Evolutionary conservation across 1,284 basidiomycete genomes (phyloP).

Genomic region (Phenoliferia sp.): DNA sequence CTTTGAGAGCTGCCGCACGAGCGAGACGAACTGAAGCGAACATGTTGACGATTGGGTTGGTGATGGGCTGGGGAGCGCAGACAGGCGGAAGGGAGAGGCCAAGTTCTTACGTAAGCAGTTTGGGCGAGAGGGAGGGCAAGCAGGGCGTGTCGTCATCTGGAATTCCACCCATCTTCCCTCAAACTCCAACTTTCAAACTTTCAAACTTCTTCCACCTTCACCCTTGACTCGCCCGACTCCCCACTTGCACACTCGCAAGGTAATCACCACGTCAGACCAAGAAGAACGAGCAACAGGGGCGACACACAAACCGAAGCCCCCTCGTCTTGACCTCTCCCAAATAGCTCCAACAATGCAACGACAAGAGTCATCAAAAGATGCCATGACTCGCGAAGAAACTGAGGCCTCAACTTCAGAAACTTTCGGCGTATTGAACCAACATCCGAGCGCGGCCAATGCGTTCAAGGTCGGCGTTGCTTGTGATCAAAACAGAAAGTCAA

Average conservation of each 20-base stretch:
- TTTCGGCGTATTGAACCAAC: constrained; percentile 14
- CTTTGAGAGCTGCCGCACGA: neutral
- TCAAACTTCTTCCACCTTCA: too few relatives aligned
- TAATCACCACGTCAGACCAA: neutral
- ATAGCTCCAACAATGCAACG: neutral
- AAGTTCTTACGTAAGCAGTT: neutral
- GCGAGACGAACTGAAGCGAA: neutral
- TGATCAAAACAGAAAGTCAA: constrained; percentile 72
- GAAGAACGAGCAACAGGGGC: neutral
- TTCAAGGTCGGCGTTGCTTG: constrained; percentile 71
- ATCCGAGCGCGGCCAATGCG: neutral
- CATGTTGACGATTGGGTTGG: neutral
- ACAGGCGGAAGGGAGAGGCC: neutral
- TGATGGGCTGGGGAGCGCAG: neutral
- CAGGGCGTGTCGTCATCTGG: too few relatives aligned
- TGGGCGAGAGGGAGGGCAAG: too few relatives aligned
- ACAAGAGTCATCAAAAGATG: constrained; percentile 3
- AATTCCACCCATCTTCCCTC: too few relatives aligned
- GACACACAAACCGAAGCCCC: too few relatives aligned
- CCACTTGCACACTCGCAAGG: neutral
- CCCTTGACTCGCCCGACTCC: too few relatives aligned
- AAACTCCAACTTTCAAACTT: too few relatives aligned
- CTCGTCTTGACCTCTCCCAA: too few relatives aligned
- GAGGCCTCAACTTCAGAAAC: constrained; percentile 21
- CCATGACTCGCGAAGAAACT: constrained; percentile 14